A percentile compares a stretch with the other conserved stretches of the same genome.
phyloP scores from a whole-genome alignment of 495 filamentous ascomycete genomes.

The Penicillium goetzii region DNA sequence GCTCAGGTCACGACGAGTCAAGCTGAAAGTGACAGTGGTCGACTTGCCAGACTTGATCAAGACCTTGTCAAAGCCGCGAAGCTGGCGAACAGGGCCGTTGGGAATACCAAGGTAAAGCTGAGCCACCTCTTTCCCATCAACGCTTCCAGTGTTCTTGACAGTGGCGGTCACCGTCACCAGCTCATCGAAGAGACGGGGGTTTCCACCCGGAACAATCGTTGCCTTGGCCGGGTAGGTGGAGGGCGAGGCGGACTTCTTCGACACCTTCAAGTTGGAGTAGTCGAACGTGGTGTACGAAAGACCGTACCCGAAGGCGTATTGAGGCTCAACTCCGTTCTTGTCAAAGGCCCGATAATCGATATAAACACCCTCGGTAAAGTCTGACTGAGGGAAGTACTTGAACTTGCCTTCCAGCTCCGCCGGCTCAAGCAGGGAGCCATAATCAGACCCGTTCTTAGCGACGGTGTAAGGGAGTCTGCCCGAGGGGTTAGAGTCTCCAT shows the following conservation, averaged over 20 bases:
- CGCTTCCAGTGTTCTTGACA: background rate
- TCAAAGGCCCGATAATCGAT: slow-evolving; percentile 72
- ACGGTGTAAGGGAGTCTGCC: slow-evolving; percentile 78
- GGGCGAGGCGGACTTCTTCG: background rate
- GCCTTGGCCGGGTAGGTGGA: background rate
- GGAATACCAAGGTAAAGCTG: background rate
- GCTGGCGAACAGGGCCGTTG: background rate
- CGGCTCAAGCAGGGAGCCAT: slow-evolving; percentile 59
- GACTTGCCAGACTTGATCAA: background rate
- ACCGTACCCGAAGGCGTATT: background rate
- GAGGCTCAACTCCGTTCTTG: background rate
- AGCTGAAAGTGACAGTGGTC: background rate
- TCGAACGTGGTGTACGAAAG: background rate
- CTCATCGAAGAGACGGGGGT: background rate
- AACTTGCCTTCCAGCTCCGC: slow-evolving; percentile 53
- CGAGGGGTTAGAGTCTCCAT: slow-evolving; percentile 70
- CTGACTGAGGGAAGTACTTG: slow-evolving; percentile 64
- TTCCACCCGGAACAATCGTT: background rate
- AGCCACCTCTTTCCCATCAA: background rate
- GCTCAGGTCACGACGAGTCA: slow-evolving; percentile 56
- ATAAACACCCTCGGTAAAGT: slow-evolving; percentile 65
- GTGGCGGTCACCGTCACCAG: background rate
- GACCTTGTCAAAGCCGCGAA: background rate
- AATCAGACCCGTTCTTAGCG: slow-evolving; percentile 67
- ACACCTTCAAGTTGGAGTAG: background rate